These are phyloP conservation scores for Aspergillus sp. DNA, from an alignment of 2,329 filamentous ascomycete genomes.

Conservation along the genomic window DNA sequence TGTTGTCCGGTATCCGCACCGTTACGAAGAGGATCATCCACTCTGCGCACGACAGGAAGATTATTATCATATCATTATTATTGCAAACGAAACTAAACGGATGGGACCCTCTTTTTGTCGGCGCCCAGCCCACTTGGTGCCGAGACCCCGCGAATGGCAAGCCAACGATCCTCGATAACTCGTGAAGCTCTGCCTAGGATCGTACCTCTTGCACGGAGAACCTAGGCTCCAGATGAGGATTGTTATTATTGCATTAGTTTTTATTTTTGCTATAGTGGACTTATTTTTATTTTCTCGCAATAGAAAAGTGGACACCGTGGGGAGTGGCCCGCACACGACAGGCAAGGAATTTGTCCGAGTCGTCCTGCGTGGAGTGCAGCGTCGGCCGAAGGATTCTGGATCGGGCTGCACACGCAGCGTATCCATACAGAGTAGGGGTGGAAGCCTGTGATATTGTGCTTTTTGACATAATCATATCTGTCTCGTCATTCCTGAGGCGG, in stretches of 20 bases:
- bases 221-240: too few species aligned
- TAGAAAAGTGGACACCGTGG: too few species aligned
- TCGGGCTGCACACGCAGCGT: not conserved
- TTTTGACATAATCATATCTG: too few species aligned
- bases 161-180: constrained; percentile 11
- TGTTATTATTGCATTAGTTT: too few species aligned
- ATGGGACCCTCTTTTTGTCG: constrained; percentile 14
- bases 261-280: not conserved
- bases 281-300: not conserved
- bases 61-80: not conserved
- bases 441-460: not conserved
- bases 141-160: constrained; percentile 17
- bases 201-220: too few species aligned
- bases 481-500: too few species aligned
- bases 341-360: constrained; percentile 5
- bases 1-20: constrained; percentile 3
- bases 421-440: not conserved
- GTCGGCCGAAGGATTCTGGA: constrained; percentile 7
- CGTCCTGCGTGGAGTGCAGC: not conserved
- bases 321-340: not conserved
- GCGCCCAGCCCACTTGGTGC: constrained; percentile 11
- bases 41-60: not conserved
- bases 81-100: not conserved
- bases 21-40: constrained; percentile 1
- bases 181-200: constrained; percentile 1